Evolutionary conservation across 257 asterid genomes (phyloP).

Genomic region (Scutellaria barbata): DNA sequence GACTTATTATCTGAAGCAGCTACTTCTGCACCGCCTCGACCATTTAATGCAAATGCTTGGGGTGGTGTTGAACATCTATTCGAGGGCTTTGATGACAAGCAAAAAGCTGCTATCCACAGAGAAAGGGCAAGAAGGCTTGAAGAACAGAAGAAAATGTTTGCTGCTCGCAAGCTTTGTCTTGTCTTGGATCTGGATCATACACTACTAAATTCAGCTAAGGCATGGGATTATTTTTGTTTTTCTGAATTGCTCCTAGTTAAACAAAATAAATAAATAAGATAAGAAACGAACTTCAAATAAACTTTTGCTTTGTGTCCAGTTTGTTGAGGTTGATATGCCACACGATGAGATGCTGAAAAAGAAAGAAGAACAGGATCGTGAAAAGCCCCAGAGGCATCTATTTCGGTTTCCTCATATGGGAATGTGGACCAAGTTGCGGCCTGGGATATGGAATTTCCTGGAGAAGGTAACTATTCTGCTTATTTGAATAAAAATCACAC

Average conservation of each 20-base stretch:
- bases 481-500: slow-evolving; percentile 23
- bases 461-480: slow-evolving; percentile 64
- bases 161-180: slow-evolving; percentile 82
- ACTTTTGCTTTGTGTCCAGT: slow-evolving; percentile 56
- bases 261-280: background rate
- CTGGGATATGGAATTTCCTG: slow-evolving; percentile 98
- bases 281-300: background rate
- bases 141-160: slow-evolving; percentile 92
- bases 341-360: slow-evolving; percentile 91
- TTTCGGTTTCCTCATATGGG: slow-evolving; percentile 96
- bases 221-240: slow-evolving; percentile 31
- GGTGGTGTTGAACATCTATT: slow-evolving; percentile 82
- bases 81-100: slow-evolving; percentile 86
- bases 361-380: slow-evolving; percentile 95
- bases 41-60: slow-evolving; percentile 76
- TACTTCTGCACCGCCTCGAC: slow-evolving; percentile 58
- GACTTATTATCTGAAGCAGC: slow-evolving; percentile 53
- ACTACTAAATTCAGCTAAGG: slow-evolving; percentile 97
- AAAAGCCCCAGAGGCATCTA: slow-evolving; percentile 78
- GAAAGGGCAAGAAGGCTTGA: slow-evolving; percentile 94
- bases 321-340: slow-evolving; percentile 77
- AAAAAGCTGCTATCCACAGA: slow-evolving; percentile 87
- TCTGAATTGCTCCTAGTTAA: background rate
- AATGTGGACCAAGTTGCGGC: slow-evolving; percentile 99
- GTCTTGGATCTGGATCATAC: slow-evolving; percentile 99